Evolutionary conservation across 768 basidiomycete genomes (phyloP), one percentile per base, ranked within the genome.

Genomic region (Paxillus ammoniavirescens): DNA sequence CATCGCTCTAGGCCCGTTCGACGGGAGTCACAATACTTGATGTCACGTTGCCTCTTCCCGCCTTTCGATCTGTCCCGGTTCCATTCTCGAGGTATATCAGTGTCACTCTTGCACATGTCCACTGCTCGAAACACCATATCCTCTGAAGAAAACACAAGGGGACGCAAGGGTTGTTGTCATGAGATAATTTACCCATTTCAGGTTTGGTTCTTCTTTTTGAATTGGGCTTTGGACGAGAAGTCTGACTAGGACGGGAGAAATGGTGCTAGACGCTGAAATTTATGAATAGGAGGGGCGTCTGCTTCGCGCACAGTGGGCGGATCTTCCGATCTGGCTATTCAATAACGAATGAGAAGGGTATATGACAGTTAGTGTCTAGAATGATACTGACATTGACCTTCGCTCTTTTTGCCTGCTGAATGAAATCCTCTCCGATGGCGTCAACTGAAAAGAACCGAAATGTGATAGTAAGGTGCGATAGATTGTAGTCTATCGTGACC

Each of bases 401-500:
- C 42, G 33, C 51, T 40, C 23, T 26, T 17, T 36, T 8, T 10
- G 42, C 28, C 9, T 44, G 28, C 13, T 53, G 31, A 0, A 17
- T 38, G 17, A 23, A 31, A 31, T 48, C 12, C 26, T 15, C 3
- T 15, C 35, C 4, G 37, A 57, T 60, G 12, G 31, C 31, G n/a
- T 57, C 37, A n/a, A 60, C 59, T 57, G 23, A 13, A 36, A 31
- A 28, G 21, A 15, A 26, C 8, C 15, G 6, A 40, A 7, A 30
- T 13, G 18, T 28, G 31, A 47, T 26, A 37, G 31, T 15, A 8
- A 9, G 2, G 8, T 2, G 5, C 15, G 14, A 18, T 18, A 40
- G 9, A 14, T 21, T n/a, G 4, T 33, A 15, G 42, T 43, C 89
- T 86, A 66, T 91, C 89, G 66, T 90, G 93, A 8, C 91, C 93